These are phyloP conservation scores for Noccaea bulbosa DNA, from an alignment of 345 rosid genomes.

Conservation along the genomic window DNA sequence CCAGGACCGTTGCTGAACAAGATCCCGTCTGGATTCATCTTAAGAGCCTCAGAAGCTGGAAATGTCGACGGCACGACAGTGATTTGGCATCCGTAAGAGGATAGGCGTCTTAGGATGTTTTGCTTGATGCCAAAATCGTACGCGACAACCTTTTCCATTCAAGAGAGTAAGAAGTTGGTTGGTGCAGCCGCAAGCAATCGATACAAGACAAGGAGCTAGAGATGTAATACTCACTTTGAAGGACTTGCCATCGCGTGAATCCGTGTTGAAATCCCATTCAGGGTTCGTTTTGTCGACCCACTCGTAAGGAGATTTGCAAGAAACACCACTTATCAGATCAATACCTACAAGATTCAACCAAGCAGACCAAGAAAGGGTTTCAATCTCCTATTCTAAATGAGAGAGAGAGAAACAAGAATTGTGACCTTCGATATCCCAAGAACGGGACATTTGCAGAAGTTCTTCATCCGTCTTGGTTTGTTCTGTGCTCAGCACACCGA, in stretches of 20 bases:
- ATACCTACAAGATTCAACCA: slow-evolving; percentile 56
- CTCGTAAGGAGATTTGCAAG: slow-evolving; percentile 76
- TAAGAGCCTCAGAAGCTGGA: slow-evolving; percentile 83
- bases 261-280: slow-evolving; percentile 79
- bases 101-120: slow-evolving; percentile 79
- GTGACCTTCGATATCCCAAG: slow-evolving; percentile 91
- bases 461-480: slow-evolving; percentile 71
- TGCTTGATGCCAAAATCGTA: slow-evolving; percentile 97
- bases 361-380: slow-evolving; percentile 11
- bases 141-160: slow-evolving; percentile 68
- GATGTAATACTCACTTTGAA: slow-evolving; percentile 59
- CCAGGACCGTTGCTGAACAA: slow-evolving; percentile 99
- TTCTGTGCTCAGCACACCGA: slow-evolving; percentile 94
- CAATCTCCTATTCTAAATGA: neutral
- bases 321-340: slow-evolving; percentile 86
- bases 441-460: slow-evolving; percentile 77
- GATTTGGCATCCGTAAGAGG: slow-evolving; percentile 86
- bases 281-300: slow-evolving; percentile 73
- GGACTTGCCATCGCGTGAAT: slow-evolving; percentile 46
- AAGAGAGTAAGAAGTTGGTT: slow-evolving; percentile 26
- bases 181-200: slow-evolving; percentile 2
- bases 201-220: neutral
- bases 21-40: slow-evolving; percentile 90
- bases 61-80: slow-evolving; percentile 88
- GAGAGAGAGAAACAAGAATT: slow-evolving; percentile 1